Evolutionary conservation across 2,329 filamentous ascomycete species (phyloP).

Genomic region (Pezicula neosporulosa): DNA sequence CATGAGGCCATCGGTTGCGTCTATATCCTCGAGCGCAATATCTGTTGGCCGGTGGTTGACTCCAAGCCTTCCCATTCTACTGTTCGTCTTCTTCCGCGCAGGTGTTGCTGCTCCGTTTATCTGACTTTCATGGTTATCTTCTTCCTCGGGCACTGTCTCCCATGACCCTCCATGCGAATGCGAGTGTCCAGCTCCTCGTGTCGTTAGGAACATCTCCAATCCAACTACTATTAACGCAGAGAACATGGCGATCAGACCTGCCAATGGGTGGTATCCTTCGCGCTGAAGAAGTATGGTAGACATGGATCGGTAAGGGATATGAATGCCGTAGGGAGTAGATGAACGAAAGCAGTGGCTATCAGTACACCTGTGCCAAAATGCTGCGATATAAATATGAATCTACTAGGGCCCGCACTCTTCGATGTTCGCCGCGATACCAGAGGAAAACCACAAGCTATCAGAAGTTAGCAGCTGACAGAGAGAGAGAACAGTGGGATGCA

Average conservation of each 20-base stretch:
- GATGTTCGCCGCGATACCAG: slow-evolving; percentile 27
- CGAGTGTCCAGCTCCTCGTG: slow-evolving; percentile 58
- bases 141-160: slow-evolving; percentile 20
- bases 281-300: slow-evolving; percentile 74
- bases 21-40: slow-evolving; percentile 49
- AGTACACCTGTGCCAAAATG: slow-evolving; percentile 81
- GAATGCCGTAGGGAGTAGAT: slow-evolving; percentile 61
- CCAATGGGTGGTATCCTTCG: slow-evolving; percentile 72
- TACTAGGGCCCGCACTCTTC: slow-evolving; percentile 18
- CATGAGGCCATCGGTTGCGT: slow-evolving; percentile 52
- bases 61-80: slow-evolving; percentile 23
- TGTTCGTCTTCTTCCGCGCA: slow-evolving; percentile 20
- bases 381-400: slow-evolving; percentile 51
- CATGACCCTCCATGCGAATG: slow-evolving; percentile 45
- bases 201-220: slow-evolving; percentile 86
- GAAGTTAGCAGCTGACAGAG: slow-evolving; percentile 3
- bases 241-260: slow-evolving; percentile 78
- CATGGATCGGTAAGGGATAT: slow-evolving; percentile 58
- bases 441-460: slow-evolving; percentile 30
- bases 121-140: slow-evolving; percentile 41
- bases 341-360: slow-evolving; percentile 82
- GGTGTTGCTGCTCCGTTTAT: slow-evolving; percentile 12
- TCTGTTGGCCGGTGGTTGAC: slow-evolving; percentile 40
- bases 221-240: slow-evolving; percentile 79
- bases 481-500: not conserved